Base-by-base conservation (phyloP, 2,329 filamentous ascomycete species). In the Aspergillus nomiae region DNA sequence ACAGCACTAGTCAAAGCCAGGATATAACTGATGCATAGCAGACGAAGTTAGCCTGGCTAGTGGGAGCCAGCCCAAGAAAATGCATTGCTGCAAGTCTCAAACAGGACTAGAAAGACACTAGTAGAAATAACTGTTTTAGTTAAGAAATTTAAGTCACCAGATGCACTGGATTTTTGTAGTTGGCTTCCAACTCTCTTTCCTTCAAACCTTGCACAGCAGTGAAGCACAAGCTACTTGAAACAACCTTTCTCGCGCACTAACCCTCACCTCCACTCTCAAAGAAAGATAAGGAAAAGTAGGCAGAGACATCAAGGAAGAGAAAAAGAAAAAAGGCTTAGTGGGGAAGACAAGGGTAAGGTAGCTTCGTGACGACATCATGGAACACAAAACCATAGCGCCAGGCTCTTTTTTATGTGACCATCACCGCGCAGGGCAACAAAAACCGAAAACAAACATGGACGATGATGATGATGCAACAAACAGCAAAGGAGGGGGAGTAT, bases 331-430 rank as follows among this genome's bases (percentile, higher is more conserved):
- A 41, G 8, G 38, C 4, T 41, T n/a, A 41, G 19, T 41, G 19
- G 38, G 38, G 8, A 41, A n/a, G 38, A 16, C 38, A 16, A 41
- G 38, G 38, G 19, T 41, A 41, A 7, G 38, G 16, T 41, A 41
- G 38, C 38, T 41, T 66, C 60, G 67, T 63, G 51, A 61, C 55
- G 51, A 60, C 36, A 57, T 54, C 41, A 48, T 56, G 21, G 56
- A 65, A 57, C 56, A 63, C 60, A 59, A 71, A 70, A 69, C 69
- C 71, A 73, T 71, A 73, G 73, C 74, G 72, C 74, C 75, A 70
- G 70, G 73, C 72, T 75, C 63, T 66, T 74, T 76, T 74, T 71
- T 68, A 69, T 60, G 70, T 69, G 66, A 66, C 63, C 57, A 34
- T 51, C 65, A 69, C 61, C 48, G 51, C n/a, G 63, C 53, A 62